phyloP scores from a whole-genome alignment of 1,139 yeast species.

The Meyerozyma sp. region DNA sequence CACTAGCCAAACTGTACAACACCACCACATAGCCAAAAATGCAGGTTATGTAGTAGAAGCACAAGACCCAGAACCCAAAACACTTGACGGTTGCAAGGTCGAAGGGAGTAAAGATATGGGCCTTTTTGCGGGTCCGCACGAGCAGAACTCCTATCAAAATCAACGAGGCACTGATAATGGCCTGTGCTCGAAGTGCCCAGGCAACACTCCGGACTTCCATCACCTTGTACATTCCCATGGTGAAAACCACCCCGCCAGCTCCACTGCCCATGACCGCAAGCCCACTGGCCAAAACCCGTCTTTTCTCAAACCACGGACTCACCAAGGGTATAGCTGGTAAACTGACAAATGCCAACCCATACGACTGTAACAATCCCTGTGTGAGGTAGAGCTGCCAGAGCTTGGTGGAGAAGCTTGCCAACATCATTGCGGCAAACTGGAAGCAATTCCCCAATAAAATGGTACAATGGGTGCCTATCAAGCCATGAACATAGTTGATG shows the following conservation, averaged over 20 bases:
- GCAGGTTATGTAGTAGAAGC: slow-evolving; percentile 32
- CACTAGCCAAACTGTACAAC: slow-evolving; percentile 41
- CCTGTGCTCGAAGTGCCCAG: slow-evolving; percentile 36
- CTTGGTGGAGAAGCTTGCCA: slow-evolving; percentile 9
- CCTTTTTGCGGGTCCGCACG: slow-evolving; percentile 18
- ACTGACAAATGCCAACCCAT: slow-evolving; percentile 11
- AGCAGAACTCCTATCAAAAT: slow-evolving; percentile 26
- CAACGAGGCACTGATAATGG: slow-evolving; percentile 28
- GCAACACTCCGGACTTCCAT: slow-evolving; percentile 20
- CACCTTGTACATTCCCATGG: slow-evolving; percentile 31
- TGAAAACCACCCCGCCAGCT: slow-evolving; percentile 17
- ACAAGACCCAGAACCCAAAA: slow-evolving; percentile 27
- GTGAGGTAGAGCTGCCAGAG: slow-evolving; percentile 14
- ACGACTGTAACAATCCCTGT: slow-evolving; percentile 12
- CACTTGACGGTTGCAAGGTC: slow-evolving; percentile 23
- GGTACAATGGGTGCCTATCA: slow-evolving; percentile 9
- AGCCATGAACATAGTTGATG: slow-evolving; percentile 9
- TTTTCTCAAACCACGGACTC: slow-evolving; percentile 9
- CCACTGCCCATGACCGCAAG: slow-evolving; percentile 11
- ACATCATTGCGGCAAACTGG: slow-evolving; percentile 11
- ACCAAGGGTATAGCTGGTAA: neutral
- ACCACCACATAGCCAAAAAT: slow-evolving; percentile 43
- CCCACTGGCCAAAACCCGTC: slow-evolving; percentile 8
- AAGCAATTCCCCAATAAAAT: slow-evolving; percentile 3
- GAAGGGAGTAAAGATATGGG: slow-evolving; percentile 30